Conservation (phyloP, 2,329 filamentous ascomycete genomes). For the Pseudonectria buxi region DNA sequence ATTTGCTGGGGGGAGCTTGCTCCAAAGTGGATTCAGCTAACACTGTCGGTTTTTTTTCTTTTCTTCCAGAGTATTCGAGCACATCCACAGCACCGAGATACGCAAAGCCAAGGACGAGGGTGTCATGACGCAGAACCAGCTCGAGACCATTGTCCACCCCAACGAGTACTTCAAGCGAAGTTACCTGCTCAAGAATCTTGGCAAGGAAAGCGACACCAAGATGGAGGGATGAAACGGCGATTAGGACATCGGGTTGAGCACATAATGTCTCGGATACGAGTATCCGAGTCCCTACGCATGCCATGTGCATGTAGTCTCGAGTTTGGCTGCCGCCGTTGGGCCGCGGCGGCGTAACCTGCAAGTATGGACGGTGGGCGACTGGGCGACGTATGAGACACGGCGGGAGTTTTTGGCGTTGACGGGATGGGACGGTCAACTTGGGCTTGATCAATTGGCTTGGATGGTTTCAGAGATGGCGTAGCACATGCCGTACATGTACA, state of each 20-base stretch:
- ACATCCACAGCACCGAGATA: constrained; percentile 71
- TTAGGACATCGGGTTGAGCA: constrained; percentile 6
- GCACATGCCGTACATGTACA: no score
- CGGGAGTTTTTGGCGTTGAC: no score
- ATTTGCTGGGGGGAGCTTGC: not conserved
- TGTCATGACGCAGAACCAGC: constrained; percentile 63
- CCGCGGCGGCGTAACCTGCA: no score
- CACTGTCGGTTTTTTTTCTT: no score
- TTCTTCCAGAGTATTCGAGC: constrained; percentile 73
- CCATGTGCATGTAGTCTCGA: no score
- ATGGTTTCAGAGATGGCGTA: no score
- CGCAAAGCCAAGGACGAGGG: constrained; percentile 70
- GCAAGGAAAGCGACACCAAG: constrained; percentile 46
- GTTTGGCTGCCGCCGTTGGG: no score
- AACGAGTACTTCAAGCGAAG: constrained; percentile 98
- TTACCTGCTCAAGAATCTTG: constrained; percentile 78
- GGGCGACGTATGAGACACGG: no score
- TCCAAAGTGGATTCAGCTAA: not conserved
- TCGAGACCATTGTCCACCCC: constrained; percentile 94
- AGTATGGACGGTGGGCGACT: no score
- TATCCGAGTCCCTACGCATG: constrained; percentile 1
- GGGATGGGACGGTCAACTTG: no score
- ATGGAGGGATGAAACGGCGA: constrained; percentile 43
- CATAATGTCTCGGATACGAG: constrained; percentile 9
- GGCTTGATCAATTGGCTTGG: no score